Evolutionary conservation across 2,329 filamentous ascomycete genomes (phyloP), one percentile per base, ranked within the genome.

Genomic region (Exophiala xenobiotica): DNA sequence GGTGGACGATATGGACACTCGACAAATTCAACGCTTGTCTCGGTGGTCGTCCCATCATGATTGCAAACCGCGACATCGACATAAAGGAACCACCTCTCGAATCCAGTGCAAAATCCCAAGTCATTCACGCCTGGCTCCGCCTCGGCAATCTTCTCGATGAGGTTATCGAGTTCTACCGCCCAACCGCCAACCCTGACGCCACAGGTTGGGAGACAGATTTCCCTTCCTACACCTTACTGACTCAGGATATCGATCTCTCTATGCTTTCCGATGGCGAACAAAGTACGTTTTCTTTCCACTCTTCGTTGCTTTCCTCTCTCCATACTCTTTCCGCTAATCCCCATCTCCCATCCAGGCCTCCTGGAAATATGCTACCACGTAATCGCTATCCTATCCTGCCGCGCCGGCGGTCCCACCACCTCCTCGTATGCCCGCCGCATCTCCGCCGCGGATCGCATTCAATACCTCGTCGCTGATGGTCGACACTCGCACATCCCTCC

Each of bases 281-380:
- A 41, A 52, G 49, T 53, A 59, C 51, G 38, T 60, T 6, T 23
- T 27, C 11, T 33, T 16, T 35, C 4, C 31, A 16, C 3, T 23
- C 1, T 22, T 41, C 4, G 11, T 18, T 8, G 14, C 23, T 37
- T 16, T 33, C 16, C 35, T 29, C n/a, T 22, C 38, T 18, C 40
- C n/a, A 18, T 12, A 9, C 12, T 20, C 22, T 16, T 4, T 16
- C 39, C n/a, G 4, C 19, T n/a, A 16, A 19, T 45, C 20, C 26
- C 33, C 39, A 26, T 41, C 39, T 6, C 22, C 29, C 40, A n/a
- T 11, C 11, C n/a, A 76, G 74, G 71, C 11, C 69, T 79, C 4
- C 64, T 82, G 6, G 79, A 81, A 50, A 64, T 82, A 2, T 80
- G 77, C 62, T 81, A 82, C 52, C 76, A 81, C 59, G 73, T 76